phyloP scores from a whole-genome alignment of 1,284 basidiomycete species.

The Phellopilus nigrolimitatus region DNA sequence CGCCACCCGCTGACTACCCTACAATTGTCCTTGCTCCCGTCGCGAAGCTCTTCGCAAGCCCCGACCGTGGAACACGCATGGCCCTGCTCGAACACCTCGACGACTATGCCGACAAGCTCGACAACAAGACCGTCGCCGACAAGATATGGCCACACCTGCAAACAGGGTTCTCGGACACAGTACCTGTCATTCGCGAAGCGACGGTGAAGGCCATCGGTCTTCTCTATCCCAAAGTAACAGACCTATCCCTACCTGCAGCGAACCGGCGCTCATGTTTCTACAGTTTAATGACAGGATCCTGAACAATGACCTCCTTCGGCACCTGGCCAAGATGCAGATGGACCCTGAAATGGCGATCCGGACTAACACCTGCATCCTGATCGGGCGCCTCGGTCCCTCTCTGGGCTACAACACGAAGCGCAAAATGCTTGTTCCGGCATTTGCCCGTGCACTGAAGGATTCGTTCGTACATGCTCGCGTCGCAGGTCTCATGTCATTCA shows the following conservation, averaged over 20 bases:
- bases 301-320: constrained; percentile 94
- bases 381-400: constrained; percentile 85
- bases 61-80: constrained; percentile 92
- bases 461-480: constrained; percentile 90
- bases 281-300: constrained; percentile 88
- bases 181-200: constrained; percentile 90
- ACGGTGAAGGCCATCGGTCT: constrained; percentile 87
- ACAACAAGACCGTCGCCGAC: constrained; percentile 79
- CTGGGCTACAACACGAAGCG: constrained; percentile 86
- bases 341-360: constrained; percentile 93
- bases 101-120: constrained; percentile 84
- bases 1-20: constrained; percentile 69
- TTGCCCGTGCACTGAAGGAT: constrained; percentile 87
- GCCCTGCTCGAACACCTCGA: constrained; percentile 84
- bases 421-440: constrained; percentile 95
- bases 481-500: constrained; percentile 93
- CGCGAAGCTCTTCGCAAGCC: constrained; percentile 78
- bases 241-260: not conserved
- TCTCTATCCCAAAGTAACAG: constrained; percentile 74
- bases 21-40: constrained; percentile 72
- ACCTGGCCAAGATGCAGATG: constrained; percentile 89
- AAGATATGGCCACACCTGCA: constrained; percentile 95
- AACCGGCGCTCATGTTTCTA: not conserved
- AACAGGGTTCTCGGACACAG: constrained; percentile 94
- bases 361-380: constrained; percentile 95